Percentiles rank a stretch among this genome's conserved stretches.
These are phyloP conservation scores for Penicillium sp. DNA, from an alignment of 2,329 filamentous ascomycete genomes.

Conservation along the genomic window DNA sequence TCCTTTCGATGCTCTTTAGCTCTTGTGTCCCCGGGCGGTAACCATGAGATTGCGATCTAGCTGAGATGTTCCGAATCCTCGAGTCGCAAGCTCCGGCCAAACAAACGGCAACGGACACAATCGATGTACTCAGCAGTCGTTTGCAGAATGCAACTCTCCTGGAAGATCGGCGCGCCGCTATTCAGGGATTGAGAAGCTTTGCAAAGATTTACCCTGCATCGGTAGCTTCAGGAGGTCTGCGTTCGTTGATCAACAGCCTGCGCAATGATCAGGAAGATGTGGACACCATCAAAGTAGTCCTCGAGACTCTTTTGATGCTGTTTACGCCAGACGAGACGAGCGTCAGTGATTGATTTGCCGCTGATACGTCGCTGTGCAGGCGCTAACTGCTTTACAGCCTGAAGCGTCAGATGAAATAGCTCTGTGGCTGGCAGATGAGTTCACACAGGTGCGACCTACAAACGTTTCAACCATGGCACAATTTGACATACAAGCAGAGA, in stretches of 20 bases:
- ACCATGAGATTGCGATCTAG: conserved; percentile 41
- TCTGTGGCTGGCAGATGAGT: conserved; percentile 95
- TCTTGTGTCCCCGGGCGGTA: conserved; percentile 31
- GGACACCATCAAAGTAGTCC: conserved; percentile 89
- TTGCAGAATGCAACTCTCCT: conserved; percentile 86
- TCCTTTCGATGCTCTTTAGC: conserved; percentile 31
- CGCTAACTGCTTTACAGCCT: conserved; percentile 53
- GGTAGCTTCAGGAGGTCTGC: conserved; percentile 87
- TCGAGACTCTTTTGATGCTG: conserved; percentile 93
- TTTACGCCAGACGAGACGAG: conserved; percentile 69
- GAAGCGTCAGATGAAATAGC: conserved; percentile 96
- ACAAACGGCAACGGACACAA: conserved; percentile 94
- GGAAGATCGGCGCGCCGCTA: conserved; percentile 90
- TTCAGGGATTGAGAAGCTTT: conserved; percentile 89
- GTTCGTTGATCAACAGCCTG: conserved; percentile 80
- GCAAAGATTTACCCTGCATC: conserved; percentile 95
- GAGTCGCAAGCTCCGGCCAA: conserved; percentile 79
- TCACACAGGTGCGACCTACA: conserved; percentile 68
- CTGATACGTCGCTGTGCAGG: background rate
- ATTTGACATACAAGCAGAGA: conserved; percentile 60
- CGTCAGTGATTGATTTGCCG: conserved; percentile 40
- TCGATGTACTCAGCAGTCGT: conserved; percentile 81
- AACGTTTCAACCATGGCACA: conserved; percentile 8
- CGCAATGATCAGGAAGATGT: conserved; percentile 89
- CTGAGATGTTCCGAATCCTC: conserved; percentile 56